Evolutionary conservation across 1,284 basidiomycete species (phyloP), one percentile per base, ranked within the genome.

Genomic region (Leccinum subspadiceum): DNA sequence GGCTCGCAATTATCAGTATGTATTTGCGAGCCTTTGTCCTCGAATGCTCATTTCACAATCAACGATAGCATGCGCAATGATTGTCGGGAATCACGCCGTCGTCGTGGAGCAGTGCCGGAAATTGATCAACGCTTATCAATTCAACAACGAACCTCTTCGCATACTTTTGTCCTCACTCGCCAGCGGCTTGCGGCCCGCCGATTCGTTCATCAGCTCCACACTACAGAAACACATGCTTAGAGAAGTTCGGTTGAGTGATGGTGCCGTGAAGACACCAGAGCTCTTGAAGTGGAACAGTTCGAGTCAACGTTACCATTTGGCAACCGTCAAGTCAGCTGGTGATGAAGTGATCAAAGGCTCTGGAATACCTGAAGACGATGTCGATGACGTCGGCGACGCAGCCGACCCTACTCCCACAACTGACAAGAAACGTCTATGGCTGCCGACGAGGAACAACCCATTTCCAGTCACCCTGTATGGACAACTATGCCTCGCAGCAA

Each of bases 401-500:
- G 24, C 60, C 1, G 68, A 65, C 15, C 22, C 55, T 24, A 9
- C 26, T 22, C 59, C 74, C 8, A 73, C 68, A 7, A 71, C 64
- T 0, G 77, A 76, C 17, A 71, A 61, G 64, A 73, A 62, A 64
- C 60, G 53, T 33, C 56, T 70, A 41, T 67, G 71, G 59, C 73
- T 86, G 49, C 93, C 93, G 0, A 91, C 81, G 7, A 89, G 87
- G 70, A 76, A 82, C 33, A 94, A 91, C 62, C 92, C 95, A 0
- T 75, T 90, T 22, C 80, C 87, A 57, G 83, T 93, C 35, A 79
- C 89, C 2, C 78, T 94, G n/a, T 97, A 98, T 71, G 94, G 93
- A 0, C 91, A 93, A 70, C 84, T 96, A 62, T 89, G 94, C 71
- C 82, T 94, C 7, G 85, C 86, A 2, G 89, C 92, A 3, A 91